Conservation (phyloP, 2,329 filamentous ascomycete genomes). For the Neophaeococcomyces aloes region DNA sequence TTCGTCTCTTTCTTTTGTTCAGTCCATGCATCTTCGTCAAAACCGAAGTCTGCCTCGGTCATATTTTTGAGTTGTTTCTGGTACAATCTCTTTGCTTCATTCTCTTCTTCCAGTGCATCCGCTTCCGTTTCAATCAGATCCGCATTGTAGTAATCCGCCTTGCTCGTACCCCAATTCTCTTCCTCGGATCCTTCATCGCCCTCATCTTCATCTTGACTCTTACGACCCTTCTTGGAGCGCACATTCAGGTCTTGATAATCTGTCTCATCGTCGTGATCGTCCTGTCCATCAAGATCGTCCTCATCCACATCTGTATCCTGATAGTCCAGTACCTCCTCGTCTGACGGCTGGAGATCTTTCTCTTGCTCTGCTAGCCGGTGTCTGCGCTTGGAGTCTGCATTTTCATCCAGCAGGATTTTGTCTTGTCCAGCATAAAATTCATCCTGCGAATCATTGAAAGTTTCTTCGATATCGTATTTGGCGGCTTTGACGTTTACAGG, state of each 20-base stretch:
- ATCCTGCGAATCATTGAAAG: constrained; percentile 88
- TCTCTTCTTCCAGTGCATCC: constrained; percentile 74
- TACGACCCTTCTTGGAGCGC: too few species aligned
- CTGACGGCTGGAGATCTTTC: constrained; percentile 46
- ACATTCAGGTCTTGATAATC: too few species aligned
- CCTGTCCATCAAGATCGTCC: constrained; percentile 30
- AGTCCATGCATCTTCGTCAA: constrained; percentile 81
- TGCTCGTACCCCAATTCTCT: constrained; percentile 77
- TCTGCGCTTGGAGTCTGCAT: constrained; percentile 64
- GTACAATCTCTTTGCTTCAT: constrained; percentile 76
- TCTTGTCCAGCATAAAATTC: constrained; percentile 84
- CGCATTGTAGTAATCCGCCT: constrained; percentile 85
- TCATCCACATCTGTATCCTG: constrained; percentile 38
- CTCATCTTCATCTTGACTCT: constrained; percentile 30
- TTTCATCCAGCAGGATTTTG: constrained; percentile 75
- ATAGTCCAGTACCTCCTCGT: constrained; percentile 53
- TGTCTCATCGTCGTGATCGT: constrained; percentile 25
- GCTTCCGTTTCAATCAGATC: constrained; percentile 62
- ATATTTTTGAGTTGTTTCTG: constrained; percentile 84
- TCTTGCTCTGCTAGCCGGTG: constrained; percentile 55
- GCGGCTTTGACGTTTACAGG: constrained; percentile 9
- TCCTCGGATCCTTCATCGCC: constrained; percentile 49
- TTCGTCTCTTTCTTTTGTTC: constrained; percentile 40
- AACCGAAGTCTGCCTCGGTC: constrained; percentile 84
- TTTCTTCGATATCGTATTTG: constrained; percentile 44